Evolutionary conservation across 2,329 filamentous ascomycete species (phyloP).

Genomic region (Gaeumannomyces sp.): DNA sequence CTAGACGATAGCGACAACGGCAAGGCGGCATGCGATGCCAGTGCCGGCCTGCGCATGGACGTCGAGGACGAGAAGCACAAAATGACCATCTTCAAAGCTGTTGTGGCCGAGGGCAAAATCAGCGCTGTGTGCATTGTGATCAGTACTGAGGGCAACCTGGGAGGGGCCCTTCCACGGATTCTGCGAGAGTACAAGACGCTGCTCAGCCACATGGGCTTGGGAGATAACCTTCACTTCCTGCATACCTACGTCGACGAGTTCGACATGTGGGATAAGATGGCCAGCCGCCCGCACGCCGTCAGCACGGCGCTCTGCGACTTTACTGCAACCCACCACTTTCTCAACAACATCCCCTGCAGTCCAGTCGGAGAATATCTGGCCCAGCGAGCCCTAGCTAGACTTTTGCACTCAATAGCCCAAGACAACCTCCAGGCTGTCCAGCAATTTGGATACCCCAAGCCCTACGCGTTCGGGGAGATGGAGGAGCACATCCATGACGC

Average conservation of each 20-base stretch:
- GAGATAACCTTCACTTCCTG: not conserved
- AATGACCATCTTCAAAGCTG: constrained; percentile 8
- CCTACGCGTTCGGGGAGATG: not conserved
- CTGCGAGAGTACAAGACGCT: not conserved
- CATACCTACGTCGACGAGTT: not conserved
- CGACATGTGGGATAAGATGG: not conserved
- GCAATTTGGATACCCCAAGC: not conserved
- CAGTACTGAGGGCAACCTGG: not conserved
- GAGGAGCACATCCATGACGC: not conserved
- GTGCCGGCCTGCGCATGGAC: not conserved
- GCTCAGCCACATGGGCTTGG: not conserved
- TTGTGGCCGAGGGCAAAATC: not conserved
- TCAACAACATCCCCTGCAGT: not conserved
- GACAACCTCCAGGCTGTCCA: not conserved
- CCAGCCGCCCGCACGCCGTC: not conserved
- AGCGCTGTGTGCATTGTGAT: not conserved
- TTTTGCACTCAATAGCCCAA: not conserved
- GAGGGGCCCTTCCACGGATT: not conserved
- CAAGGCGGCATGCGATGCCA: not conserved
- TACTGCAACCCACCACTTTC: not conserved
- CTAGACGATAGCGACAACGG: constrained; percentile 3
- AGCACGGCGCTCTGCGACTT: not conserved
- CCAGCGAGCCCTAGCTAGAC: not conserved
- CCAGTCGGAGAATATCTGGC: not conserved
- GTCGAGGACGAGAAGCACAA: constrained; percentile 8